Base-by-base conservation (phyloP, 768 basidiomycete genomes). In the Polyporus arcularius region DNA sequence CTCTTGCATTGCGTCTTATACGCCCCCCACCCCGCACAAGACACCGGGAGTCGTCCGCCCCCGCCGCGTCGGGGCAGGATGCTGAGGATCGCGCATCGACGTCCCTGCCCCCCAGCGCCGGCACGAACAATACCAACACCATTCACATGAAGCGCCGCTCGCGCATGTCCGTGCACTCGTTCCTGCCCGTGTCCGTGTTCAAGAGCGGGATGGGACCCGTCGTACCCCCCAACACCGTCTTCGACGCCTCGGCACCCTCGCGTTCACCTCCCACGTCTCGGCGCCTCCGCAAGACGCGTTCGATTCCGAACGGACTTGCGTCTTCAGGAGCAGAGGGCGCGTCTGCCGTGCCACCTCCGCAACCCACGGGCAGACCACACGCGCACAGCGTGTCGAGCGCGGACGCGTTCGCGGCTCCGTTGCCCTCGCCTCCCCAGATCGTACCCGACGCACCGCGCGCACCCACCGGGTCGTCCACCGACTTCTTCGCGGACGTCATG, bases 381-480 rank as follows among this genome's bases (percentile, higher is more conserved):
- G 90, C 90, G 3, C 87, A 90, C 64, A 91, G 89, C 71, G 89
- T 92, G 16, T 92, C 89, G 0, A 84, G 84, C 2, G 85, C 82
- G 12, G 89, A 92, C 59, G 75, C 84, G 47, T 81, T 83, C 21
- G 82, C 82, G 11, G 74, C 71, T 2, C 66, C 74, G 0, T 43
- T 71, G 12, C 58, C 70, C 7, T 21, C 43, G 21, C 46, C 46
- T 10, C 46, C 46, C 9, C 46, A 48, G 26, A 26, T 30, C 21
- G 21, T 48, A 14, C 46, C 46, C 18, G 46, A 48, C 21, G 28
- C 21, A 9, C 28, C 46, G 21, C 18, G 46, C 12, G 46, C 46
- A 26, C 18, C 46, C 46, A 28, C 2, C 28, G 58, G 69, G 0
- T 64, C 71, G n/a, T 55, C 62, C 3, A 67, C 75, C 28, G 90